These are phyloP conservation scores for Neonectria hederae DNA, from an alignment of 2,329 filamentous ascomycete species.

Conservation along the genomic window DNA sequence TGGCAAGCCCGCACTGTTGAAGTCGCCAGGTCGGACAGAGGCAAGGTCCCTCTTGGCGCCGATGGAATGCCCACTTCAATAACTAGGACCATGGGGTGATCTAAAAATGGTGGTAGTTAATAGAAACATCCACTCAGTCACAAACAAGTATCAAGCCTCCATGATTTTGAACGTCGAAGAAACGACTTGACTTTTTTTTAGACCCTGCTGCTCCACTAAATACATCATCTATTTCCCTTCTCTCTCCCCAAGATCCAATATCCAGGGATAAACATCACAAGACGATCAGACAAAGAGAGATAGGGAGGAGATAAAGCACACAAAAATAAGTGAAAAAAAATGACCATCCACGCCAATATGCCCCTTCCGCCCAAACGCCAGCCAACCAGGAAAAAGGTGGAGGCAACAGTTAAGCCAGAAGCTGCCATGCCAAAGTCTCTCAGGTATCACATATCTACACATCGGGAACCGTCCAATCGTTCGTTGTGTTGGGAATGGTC, in stretches of 20 bases:
- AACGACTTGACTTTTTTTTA: conserved; percentile 25
- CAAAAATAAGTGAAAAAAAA: conserved; percentile 36
- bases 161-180: conserved; percentile 23
- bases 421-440: conserved; percentile 45
- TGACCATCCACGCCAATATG: conserved; percentile 48
- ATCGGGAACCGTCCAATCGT: conserved; percentile 41
- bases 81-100: too few relatives aligned
- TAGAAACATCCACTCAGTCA: not conserved
- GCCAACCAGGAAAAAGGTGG: conserved; percentile 44
- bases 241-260: conserved; percentile 2
- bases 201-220: conserved; percentile 18
- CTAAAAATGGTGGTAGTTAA: too few relatives aligned
- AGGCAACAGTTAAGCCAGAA: conserved; percentile 40
- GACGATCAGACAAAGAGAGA: conserved; percentile 7
- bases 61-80: too few relatives aligned
- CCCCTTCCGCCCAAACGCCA: conserved; percentile 48
- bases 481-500: conserved; percentile 34
- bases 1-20: too few relatives aligned
- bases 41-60: too few relatives aligned
- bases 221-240: conserved; percentile 17
- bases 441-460: conserved; percentile 50
- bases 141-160: not conserved
- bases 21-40: too few relatives aligned
- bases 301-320: conserved; percentile 27
- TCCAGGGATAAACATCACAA: conserved; percentile 4